These are phyloP conservation scores for Excoecaria agallocha DNA, from an alignment of 345 rosid species.

Conservation along the genomic window DNA sequence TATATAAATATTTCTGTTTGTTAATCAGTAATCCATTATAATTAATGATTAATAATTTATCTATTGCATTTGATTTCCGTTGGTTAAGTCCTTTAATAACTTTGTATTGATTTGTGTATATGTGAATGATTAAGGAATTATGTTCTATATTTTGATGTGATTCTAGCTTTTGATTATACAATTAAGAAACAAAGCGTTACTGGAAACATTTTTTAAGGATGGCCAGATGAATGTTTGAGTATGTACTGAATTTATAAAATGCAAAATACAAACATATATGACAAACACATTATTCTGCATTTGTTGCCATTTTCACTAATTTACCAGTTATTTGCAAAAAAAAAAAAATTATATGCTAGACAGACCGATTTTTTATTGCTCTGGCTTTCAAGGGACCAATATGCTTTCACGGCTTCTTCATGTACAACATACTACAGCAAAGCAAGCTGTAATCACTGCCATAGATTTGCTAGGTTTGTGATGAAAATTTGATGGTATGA, in stretches of 20 bases:
- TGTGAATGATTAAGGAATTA: no score
- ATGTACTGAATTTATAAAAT: background rate
- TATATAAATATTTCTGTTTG: no score
- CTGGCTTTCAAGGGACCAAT: slow-evolving; percentile 78
- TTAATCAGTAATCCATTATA: no score
- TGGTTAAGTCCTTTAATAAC: no score
- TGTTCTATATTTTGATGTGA: no score
- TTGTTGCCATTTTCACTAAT: slow-evolving; percentile 9
- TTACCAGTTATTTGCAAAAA: background rate
- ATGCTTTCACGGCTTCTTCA: slow-evolving; percentile 98
- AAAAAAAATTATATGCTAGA: slow-evolving; percentile 1
- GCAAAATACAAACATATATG: background rate
- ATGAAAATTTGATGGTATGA: no score
- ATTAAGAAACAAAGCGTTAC: no score
- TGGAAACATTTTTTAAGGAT: no score
- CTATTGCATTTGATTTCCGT: no score
- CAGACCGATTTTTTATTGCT: slow-evolving; percentile 22
- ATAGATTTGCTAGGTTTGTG: slow-evolving; percentile 86
- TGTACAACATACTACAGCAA: slow-evolving; percentile 85
- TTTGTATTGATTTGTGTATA: no score
- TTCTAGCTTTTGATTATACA: no score
- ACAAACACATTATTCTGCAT: background rate
- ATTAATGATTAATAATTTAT: no score
- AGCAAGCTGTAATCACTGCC: slow-evolving; percentile 97
- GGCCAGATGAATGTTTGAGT: background rate